phyloP scores from a whole-genome alignment of 164 flowering plant species.

The Annona cherimola region DNA sequence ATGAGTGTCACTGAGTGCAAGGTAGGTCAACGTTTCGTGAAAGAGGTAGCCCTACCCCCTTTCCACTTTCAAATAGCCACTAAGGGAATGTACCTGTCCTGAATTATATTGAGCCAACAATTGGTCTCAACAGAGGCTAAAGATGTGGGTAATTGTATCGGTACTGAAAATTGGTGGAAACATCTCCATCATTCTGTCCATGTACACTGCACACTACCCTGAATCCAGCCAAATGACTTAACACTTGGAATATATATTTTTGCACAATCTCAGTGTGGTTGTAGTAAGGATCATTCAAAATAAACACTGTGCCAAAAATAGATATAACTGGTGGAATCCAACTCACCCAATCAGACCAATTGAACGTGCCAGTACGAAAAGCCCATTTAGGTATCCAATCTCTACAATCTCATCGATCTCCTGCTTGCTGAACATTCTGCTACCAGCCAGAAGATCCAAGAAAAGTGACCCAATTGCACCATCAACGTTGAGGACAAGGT shows the following conservation, averaged over 20 bases:
- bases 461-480: constrained; percentile 99
- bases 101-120: too few species aligned
- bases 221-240: not conserved
- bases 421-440: constrained; percentile 93
- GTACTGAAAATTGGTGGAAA: not conserved
- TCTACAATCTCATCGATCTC: constrained; percentile 94
- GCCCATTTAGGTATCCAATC: constrained; percentile 95
- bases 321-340: not conserved
- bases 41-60: too few species aligned
- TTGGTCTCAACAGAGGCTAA: too few species aligned
- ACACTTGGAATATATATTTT: not conserved
- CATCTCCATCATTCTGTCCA: not conserved
- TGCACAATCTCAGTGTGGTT: not conserved
- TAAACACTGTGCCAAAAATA: not conserved
- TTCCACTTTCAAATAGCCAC: too few species aligned
- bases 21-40: too few species aligned
- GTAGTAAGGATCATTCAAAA: not conserved
- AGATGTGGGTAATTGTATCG: too few species aligned
- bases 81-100: too few species aligned
- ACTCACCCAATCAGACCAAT: constrained; percentile 96
- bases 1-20: too few species aligned
- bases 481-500: constrained; percentile 88
- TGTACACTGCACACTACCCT: not conserved
- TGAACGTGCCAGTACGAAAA: constrained; percentile 92
- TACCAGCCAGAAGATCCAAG: constrained; percentile 96